Conservation (phyloP, 306 rosid genomes). For the Dryas drummondii region DNA sequence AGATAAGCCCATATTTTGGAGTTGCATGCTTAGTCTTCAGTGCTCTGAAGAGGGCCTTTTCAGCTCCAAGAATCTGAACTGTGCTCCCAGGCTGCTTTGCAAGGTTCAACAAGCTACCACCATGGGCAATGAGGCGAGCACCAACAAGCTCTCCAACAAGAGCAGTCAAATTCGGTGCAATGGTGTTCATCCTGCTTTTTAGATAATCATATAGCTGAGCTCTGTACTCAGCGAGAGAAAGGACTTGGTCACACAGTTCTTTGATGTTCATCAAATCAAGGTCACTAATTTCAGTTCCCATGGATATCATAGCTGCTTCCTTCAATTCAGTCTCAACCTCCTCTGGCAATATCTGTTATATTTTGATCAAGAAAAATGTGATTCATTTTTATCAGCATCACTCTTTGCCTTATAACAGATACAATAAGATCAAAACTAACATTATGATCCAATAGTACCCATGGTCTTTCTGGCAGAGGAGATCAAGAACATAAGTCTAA, state of each 20-base stretch:
- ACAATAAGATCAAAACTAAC: background rate
- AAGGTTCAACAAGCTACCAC: constrained; percentile 86
- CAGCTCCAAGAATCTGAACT: constrained; percentile 93
- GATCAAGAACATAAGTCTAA: background rate
- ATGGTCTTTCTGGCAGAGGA: background rate
- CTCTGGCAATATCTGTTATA: constrained; percentile 62
- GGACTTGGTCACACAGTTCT: constrained; percentile 90
- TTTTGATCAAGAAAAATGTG: background rate
- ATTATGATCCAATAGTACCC: background rate
- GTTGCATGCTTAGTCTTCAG: constrained; percentile 93
- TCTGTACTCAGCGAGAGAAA: constrained; percentile 85
- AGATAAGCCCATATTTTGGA: constrained; percentile 92
- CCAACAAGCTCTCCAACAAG: constrained; percentile 95
- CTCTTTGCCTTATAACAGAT: background rate
- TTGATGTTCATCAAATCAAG: constrained; percentile 76
- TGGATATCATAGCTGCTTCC: constrained; percentile 83
- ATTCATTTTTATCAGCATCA: background rate
- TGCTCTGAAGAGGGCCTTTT: constrained; percentile 93
- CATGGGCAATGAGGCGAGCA: constrained; percentile 97
- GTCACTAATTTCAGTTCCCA: constrained; percentile 98
- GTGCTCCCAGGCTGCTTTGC: constrained; percentile 99
- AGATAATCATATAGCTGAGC: constrained; percentile 84
- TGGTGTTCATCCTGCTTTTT: constrained; percentile 84
- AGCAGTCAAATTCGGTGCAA: constrained; percentile 93
- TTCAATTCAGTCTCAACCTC: constrained; percentile 77